Evolutionary conservation across 352 stramenopile genomes (phyloP), one percentile per base, ranked within the genome.

Genomic region (Phytophthora melonis): DNA sequence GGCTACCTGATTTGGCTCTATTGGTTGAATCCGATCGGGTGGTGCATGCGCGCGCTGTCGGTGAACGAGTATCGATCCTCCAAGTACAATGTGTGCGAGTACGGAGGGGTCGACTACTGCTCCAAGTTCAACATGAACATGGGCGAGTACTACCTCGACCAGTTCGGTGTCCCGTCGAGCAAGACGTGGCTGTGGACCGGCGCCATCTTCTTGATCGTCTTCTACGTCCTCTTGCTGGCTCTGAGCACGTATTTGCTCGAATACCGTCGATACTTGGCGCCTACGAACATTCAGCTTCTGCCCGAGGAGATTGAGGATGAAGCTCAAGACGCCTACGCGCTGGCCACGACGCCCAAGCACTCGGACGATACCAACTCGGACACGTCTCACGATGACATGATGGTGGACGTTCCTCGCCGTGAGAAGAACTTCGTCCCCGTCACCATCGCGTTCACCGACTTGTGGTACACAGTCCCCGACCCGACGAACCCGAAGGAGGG

Each of bases 41-140:
- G 80, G 78, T 79, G 70, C 47, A 77, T 86, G 52, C 80, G 82
- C 27, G 75, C 78, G n/a, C 54, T 87, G 11, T 62, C 66, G 53
- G 68, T 87, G 30, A 87, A 87, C 47, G 69, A 89, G 68, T 89
- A 85, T 62, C 70, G 70, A 27, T 41, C 67, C 54, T 62, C 49
- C 36, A 70, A 66, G 52, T 82, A 76, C 62, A 56, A 80, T 32
- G 63, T 77, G 14, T 83, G 77, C 32, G 61, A 65, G 21, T 86
- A 72, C 55, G 72, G 72, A 25, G 75, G 68, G 19, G 41, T 80
- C 10, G 54, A 86, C 56, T 89, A 86, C 54, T 86, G 71, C 53
- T 70, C 68, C 16, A 34, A 57, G 34, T 78, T 66, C 21, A 62
- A 68, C 25, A 63, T 64, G 69, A 82, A 34, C 18, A 81, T 84